Conservation (phyloP, 306 rosid species). For the Vachellia pachyceras region DNA sequence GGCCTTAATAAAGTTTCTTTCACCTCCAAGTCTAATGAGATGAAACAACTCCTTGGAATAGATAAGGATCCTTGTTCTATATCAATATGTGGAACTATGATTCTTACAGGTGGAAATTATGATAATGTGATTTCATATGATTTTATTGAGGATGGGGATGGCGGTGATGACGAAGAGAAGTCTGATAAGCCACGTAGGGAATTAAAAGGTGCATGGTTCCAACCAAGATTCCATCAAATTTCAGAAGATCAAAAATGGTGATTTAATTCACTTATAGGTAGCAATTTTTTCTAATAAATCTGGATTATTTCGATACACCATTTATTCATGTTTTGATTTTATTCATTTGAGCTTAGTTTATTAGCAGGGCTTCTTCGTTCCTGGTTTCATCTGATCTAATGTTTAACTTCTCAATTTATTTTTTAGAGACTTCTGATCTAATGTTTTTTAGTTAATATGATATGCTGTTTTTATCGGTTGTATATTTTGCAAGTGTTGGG, state of each 20-base stretch:
- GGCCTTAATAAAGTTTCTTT: not conserved
- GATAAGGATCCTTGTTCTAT: not conserved
- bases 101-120: not conserved
- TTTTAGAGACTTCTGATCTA: too few relatives aligned
- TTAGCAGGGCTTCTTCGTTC: too few relatives aligned
- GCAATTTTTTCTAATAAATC: not conserved
- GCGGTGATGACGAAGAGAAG: not conserved
- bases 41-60: not conserved
- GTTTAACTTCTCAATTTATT: too few relatives aligned
- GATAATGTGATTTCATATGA: not conserved
- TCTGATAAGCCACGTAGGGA: not conserved
- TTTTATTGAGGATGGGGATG: not conserved
- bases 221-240: slow-evolving; percentile 30
- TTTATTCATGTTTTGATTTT: not conserved
- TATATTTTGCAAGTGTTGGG: too few relatives aligned
- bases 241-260: slow-evolving; percentile 29
- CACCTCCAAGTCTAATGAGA: not conserved
- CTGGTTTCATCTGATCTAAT: too few relatives aligned
- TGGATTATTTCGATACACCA: not conserved
- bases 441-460: too few relatives aligned
- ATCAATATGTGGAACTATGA: not conserved
- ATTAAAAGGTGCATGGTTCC: slow-evolving; percentile 41
- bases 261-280: too few relatives aligned
- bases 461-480: too few relatives aligned
- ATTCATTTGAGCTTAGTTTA: too few relatives aligned